Evolutionary conservation across 2,329 filamentous ascomycete genomes (phyloP).

Genomic region (Diaporthe longicolla): DNA sequence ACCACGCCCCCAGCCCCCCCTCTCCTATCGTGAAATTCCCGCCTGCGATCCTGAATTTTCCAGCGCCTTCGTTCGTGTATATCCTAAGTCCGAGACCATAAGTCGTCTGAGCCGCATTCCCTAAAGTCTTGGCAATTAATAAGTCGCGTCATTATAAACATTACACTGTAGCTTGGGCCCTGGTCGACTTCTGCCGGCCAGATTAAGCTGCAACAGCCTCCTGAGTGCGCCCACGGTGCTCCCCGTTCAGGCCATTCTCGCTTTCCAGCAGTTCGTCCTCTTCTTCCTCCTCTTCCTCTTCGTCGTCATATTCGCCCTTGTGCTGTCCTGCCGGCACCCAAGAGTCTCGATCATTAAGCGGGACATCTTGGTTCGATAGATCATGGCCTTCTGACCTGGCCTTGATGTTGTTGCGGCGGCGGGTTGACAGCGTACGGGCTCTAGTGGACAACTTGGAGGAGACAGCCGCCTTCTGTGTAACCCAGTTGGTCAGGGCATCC

Average conservation of each 20-base stretch:
- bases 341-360: conserved; percentile 82
- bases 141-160: conserved; percentile 41
- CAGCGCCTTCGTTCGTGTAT: conserved; percentile 22
- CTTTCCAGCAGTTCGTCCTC: conserved; percentile 57
- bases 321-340: conserved; percentile 84
- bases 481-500: conserved; percentile 97
- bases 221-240: conserved; percentile 69
- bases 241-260: conserved; percentile 67
- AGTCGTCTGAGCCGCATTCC: not conserved
- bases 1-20: conserved; percentile 10
- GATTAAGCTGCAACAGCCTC: conserved; percentile 63
- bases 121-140: conserved; percentile 19
- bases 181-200: not conserved
- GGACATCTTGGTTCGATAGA: conserved; percentile 84
- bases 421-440: conserved; percentile 88
- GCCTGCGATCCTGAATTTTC: conserved; percentile 16
- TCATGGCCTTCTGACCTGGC: conserved; percentile 82
- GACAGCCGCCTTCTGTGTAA: conserved; percentile 89
- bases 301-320: conserved; percentile 69
- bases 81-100: not conserved
- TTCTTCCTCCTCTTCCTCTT: conserved; percentile 77
- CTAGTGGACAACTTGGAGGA: conserved; percentile 89
- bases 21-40: not conserved
- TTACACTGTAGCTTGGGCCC: conserved; percentile 38
- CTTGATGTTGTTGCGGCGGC: conserved; percentile 80